A percentile compares a stretch with the other conserved stretches of the same genome.
Conservation (phyloP, 1,284 basidiomycete genomes). For the Sphaerobolus stellatus region DNA sequence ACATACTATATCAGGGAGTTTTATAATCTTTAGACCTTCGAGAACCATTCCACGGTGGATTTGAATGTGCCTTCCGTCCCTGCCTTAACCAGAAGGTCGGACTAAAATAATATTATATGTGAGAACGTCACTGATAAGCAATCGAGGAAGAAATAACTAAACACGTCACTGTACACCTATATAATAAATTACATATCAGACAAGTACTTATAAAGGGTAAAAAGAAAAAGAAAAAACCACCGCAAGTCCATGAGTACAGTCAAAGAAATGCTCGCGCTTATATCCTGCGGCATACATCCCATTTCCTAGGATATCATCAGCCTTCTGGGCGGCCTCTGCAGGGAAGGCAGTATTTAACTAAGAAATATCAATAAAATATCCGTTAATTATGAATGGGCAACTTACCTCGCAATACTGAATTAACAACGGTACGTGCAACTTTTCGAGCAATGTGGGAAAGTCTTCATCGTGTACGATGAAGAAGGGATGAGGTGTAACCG, state of each 20-base stretch:
- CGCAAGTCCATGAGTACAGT: conserved; percentile 25
- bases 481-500: conserved; percentile 35
- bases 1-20: no score
- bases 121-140: no score
- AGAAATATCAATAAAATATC: no score
- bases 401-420: conserved; percentile 24
- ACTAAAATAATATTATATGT: no score
- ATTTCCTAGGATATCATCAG: conserved; percentile 31
- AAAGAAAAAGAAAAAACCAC: conserved; percentile 14
- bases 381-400: not conserved
- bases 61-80: conserved; percentile 19
- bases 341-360: conserved; percentile 20
- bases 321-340: conserved; percentile 15
- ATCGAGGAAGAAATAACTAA: not conserved
- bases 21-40: conserved; percentile 8
- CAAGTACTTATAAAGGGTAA: not conserved
- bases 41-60: conserved; percentile 16
- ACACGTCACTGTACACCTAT: conserved; percentile 11
- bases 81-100: conserved; percentile 15
- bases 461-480: conserved; percentile 15
- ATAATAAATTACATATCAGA: not conserved
- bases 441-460: conserved; percentile 8
- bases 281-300: conserved; percentile 30
- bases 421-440: conserved; percentile 19
- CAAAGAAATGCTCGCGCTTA: conserved; percentile 20